Evolutionary conservation across 768 basidiomycete species (phyloP).

Genomic region (Infundibulicybe gibba): DNA sequence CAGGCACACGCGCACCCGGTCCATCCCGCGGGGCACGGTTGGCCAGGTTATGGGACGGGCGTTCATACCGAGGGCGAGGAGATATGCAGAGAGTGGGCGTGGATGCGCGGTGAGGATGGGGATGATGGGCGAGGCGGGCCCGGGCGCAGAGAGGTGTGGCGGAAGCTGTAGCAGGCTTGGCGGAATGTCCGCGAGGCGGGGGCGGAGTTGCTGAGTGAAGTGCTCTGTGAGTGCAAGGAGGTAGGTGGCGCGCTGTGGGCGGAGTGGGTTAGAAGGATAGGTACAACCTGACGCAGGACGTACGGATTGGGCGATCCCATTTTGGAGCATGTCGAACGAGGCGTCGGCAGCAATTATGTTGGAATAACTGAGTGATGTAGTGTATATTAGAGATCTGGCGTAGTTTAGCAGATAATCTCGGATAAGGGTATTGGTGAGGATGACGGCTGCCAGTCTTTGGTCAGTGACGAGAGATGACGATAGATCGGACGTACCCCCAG

Average conservation of each 20-base stretch:
- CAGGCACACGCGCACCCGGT: constrained; percentile 86
- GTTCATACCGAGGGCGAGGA: constrained; percentile 52
- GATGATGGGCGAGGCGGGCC: constrained; percentile 68
- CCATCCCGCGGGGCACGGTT: constrained; percentile 83
- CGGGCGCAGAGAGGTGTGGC: constrained; percentile 20
- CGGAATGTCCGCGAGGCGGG: constrained; percentile 29
- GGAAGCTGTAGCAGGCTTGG: constrained; percentile 33
- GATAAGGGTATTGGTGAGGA: constrained; percentile 68
- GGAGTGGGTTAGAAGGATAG: neutral
- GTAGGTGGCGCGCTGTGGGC: constrained; percentile 22
- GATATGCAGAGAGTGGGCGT: constrained; percentile 68
- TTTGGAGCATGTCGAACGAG: constrained; percentile 74
- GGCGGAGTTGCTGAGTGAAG: constrained; percentile 27
- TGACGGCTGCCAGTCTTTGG: constrained; percentile 48
- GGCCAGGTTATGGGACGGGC: constrained; percentile 82
- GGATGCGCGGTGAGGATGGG: constrained; percentile 79
- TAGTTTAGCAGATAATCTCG: constrained; percentile 90
- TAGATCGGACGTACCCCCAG: constrained; percentile 63
- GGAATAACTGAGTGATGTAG: constrained; percentile 76
- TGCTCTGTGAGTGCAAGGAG: constrained; percentile 45
- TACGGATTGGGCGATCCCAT: constrained; percentile 62
- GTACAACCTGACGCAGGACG: constrained; percentile 8
- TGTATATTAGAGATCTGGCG: constrained; percentile 88
- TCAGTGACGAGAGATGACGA: neutral
- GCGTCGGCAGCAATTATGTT: constrained; percentile 74